Conservation (phyloP, 1,284 basidiomycete species). For the Sanghuangporus baumii region DNA sequence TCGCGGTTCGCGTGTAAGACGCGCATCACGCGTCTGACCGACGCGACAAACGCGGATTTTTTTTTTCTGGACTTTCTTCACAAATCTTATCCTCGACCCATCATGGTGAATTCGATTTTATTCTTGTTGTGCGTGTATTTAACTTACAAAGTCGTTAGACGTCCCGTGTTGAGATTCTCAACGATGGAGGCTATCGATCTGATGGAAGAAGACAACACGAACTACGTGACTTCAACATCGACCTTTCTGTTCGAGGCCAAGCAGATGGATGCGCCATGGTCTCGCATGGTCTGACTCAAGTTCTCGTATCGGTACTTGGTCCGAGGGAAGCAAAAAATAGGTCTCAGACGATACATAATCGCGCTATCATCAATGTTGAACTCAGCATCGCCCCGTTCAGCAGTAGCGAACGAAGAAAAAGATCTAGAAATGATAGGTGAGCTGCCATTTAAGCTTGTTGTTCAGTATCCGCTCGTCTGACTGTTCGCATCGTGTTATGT, state of each 20-base stretch:
- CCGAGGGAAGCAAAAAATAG: constrained; percentile 83
- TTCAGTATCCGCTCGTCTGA: background rate
- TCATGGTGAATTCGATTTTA: constrained; percentile 9
- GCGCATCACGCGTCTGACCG: background rate
- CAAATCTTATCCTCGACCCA: background rate
- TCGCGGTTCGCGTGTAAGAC: constrained; percentile 2
- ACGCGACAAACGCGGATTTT: background rate
- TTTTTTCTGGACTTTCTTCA: background rate
- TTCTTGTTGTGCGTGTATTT: background rate
- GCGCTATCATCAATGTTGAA: constrained; percentile 82
- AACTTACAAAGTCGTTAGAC: constrained; percentile 34
- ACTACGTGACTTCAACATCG: constrained; percentile 77
- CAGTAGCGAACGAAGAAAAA: constrained; percentile 69
- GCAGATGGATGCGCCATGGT: constrained; percentile 85
- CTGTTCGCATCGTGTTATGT: constrained; percentile 14
- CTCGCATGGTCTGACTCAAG: constrained; percentile 87
- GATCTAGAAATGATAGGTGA: constrained; percentile 84
- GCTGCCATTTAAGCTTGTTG: constrained; percentile 23
- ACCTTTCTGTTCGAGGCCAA: constrained; percentile 68
- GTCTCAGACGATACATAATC: constrained; percentile 73
- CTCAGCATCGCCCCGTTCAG: constrained; percentile 85
- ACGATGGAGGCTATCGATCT: constrained; percentile 83
- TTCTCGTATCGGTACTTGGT: constrained; percentile 84
- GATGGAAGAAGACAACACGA: constrained; percentile 91
- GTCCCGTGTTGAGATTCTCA: constrained; percentile 84